These are phyloP conservation scores for Penicillium chermesinum DNA, from an alignment of 495 filamentous ascomycete genomes.

Conservation along the genomic window DNA sequence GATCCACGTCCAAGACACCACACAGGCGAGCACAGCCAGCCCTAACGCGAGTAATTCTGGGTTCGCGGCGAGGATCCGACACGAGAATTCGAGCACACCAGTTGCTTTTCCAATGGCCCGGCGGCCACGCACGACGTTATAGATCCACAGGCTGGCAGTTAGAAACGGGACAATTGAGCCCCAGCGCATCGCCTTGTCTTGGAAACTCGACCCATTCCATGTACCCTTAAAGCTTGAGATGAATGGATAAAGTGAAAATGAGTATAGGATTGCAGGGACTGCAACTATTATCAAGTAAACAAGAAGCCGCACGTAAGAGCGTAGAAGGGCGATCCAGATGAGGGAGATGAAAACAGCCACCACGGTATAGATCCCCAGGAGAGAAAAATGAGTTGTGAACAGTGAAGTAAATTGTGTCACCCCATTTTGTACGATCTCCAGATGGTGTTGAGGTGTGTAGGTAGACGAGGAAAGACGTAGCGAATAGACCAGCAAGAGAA, in stretches of 20 bases:
- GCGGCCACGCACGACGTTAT: constrained; percentile 71
- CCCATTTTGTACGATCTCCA: constrained; percentile 57
- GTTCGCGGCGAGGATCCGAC: constrained; percentile 78
- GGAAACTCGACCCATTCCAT: constrained; percentile 63
- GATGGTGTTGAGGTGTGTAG: constrained; percentile 73
- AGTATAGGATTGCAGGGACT: constrained; percentile 78
- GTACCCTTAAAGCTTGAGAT: constrained; percentile 78
- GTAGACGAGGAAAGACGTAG: constrained; percentile 81
- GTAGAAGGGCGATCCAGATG: constrained; percentile 82
- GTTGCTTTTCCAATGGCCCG: constrained; percentile 74
- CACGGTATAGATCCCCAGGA: constrained; percentile 83
- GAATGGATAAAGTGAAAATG: constrained; percentile 86
- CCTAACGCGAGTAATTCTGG: constrained; percentile 79
- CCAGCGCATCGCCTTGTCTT: constrained; percentile 89
- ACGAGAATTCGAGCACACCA: constrained; percentile 84
- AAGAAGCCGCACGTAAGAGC: constrained; percentile 76
- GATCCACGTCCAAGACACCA: constrained; percentile 86
- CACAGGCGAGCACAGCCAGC: constrained; percentile 65
- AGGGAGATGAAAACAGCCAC: constrained; percentile 84
- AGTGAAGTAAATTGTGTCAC: constrained; percentile 91
- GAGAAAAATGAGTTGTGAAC: constrained; percentile 80
- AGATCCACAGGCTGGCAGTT: constrained; percentile 73
- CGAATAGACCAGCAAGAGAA: constrained; percentile 71
- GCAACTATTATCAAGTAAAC: constrained; percentile 73
- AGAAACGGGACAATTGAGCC: constrained; percentile 70